These are phyloP conservation scores for Calonectria henricotiae DNA, from an alignment of 2,329 filamentous ascomycete species.

Conservation along the genomic window DNA sequence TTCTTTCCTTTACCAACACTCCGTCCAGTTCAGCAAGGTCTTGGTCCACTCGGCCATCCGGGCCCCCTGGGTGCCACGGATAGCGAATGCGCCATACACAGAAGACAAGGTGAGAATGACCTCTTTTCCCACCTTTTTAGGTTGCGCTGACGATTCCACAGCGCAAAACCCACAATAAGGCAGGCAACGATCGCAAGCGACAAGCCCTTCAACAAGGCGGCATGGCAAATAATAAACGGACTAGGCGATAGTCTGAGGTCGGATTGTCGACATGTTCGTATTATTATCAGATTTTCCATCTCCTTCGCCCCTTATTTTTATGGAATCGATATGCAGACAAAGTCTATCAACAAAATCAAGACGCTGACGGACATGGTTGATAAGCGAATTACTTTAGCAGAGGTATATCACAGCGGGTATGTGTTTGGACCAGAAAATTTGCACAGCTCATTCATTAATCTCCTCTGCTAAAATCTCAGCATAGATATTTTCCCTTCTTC, in stretches of 20 bases:
- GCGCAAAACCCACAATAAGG: slow-evolving; percentile 49
- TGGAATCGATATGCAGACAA: background rate
- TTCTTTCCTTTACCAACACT: rapidly evolving
- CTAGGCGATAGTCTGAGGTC: background rate
- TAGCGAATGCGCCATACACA: slow-evolving; percentile 45
- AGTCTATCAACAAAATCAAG: too few species aligned
- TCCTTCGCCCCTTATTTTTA: background rate
- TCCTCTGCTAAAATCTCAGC: background rate
- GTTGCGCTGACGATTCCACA: slow-evolving; percentile 7
- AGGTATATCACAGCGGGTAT: background rate
- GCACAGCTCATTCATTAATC: slow-evolving; percentile 10
- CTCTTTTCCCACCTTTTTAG: background rate
- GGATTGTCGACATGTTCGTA: background rate
- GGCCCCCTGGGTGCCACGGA: slow-evolving; percentile 45
- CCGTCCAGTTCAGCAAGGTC: slow-evolving; percentile 42
- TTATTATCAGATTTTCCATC: too few species aligned
- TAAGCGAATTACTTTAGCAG: too few species aligned
- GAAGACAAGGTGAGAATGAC: slow-evolving; percentile 42
- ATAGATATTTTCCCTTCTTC: background rate
- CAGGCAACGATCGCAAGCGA: slow-evolving; percentile 49
- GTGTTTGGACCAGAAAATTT: background rate
- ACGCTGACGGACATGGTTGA: background rate
- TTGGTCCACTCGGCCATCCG: slow-evolving; percentile 49
- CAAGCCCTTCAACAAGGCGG: slow-evolving; percentile 37
- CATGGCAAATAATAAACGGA: slow-evolving; percentile 41